A percentile compares a stretch with the other conserved stretches of the same genome.
phyloP scores from a whole-genome alignment of 1,284 basidiomycete species.

The Leccinum griseonigrum region DNA sequence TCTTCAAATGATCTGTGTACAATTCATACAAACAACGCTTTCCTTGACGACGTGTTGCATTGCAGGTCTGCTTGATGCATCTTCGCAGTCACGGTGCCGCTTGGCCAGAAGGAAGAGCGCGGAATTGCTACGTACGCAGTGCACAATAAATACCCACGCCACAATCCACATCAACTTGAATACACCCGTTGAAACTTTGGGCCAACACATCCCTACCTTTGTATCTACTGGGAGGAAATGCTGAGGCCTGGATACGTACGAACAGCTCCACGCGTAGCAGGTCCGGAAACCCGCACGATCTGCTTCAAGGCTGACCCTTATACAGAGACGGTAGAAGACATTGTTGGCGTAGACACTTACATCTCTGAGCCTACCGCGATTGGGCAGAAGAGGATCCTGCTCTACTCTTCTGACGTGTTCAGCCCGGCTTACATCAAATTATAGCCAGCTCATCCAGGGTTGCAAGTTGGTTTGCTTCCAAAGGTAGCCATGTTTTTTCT shows the following conservation, averaged over 20 bases:
- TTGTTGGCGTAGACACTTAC: slow-evolving; percentile 45
- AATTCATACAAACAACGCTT: slow-evolving; percentile 77
- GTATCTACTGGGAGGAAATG: no score
- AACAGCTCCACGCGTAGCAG: no score
- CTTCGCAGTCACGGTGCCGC: slow-evolving; percentile 63
- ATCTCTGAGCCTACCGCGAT: slow-evolving; percentile 40
- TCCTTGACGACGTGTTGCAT: slow-evolving; percentile 79
- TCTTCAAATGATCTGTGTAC: slow-evolving; percentile 58
- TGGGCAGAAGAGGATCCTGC: slow-evolving; percentile 40
- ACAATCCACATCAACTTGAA: no score
- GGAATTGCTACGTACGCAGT: slow-evolving; percentile 39
- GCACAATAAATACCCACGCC: no score
- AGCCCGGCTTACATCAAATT: slow-evolving; percentile 45
- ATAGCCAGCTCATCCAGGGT: slow-evolving; percentile 52
- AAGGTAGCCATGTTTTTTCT: slow-evolving; percentile 35
- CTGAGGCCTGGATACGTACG: no score
- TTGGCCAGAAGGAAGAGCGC: slow-evolving; percentile 74
- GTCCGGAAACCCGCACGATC: no score
- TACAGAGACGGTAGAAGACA: no score
- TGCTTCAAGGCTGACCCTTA: no score
- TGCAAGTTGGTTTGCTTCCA: slow-evolving; percentile 41
- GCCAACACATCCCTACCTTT: no score
- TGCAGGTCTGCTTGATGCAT: slow-evolving; percentile 86
- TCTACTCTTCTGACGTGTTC: slow-evolving; percentile 52
- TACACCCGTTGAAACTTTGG: no score